Evolutionary conservation across 306 rosid genomes (phyloP).

Genomic region (Cercis canadensis): DNA sequence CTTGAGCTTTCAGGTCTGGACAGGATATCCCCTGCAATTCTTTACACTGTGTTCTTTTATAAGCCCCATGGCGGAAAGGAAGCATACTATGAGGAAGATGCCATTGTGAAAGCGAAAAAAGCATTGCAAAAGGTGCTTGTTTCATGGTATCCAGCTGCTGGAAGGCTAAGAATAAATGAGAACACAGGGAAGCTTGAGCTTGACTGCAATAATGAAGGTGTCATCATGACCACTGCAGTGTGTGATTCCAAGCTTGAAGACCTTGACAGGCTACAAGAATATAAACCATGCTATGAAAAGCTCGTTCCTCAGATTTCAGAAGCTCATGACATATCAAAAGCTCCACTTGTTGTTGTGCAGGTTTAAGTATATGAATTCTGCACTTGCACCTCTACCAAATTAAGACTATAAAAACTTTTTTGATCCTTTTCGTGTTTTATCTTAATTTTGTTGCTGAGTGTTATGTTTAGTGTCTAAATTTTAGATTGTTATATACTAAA

Average conservation of each 20-base stretch:
- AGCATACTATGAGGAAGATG: background rate
- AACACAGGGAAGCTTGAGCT: conserved; percentile 41
- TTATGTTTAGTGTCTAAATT: too few relatives aligned
- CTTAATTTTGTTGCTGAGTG: too few relatives aligned
- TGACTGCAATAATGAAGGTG: conserved; percentile 35
- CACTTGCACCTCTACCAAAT: background rate
- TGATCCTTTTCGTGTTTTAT: background rate
- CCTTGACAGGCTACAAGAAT: conserved; percentile 31
- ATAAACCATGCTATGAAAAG: conserved; percentile 34
- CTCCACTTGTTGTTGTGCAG: conserved; percentile 42
- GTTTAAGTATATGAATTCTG: background rate
- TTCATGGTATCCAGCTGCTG: conserved; percentile 42
- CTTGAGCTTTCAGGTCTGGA: conserved; percentile 43
- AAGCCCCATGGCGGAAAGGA: background rate
- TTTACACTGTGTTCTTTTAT: conserved; percentile 35
- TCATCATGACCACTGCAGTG: conserved; percentile 24
- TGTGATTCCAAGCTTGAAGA: conserved; percentile 36
- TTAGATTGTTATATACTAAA: too few relatives aligned
- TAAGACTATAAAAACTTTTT: background rate
- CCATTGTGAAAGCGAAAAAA: conserved; percentile 24
- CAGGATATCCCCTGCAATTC: conserved; percentile 42
- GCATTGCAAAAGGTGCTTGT: conserved; percentile 35
- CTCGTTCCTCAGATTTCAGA: conserved; percentile 38
- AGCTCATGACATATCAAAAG: conserved; percentile 25
- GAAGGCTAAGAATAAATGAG: conserved; percentile 31